Conservation (phyloP, 345 rosid species). For the Eucalyptus decipiens region DNA sequence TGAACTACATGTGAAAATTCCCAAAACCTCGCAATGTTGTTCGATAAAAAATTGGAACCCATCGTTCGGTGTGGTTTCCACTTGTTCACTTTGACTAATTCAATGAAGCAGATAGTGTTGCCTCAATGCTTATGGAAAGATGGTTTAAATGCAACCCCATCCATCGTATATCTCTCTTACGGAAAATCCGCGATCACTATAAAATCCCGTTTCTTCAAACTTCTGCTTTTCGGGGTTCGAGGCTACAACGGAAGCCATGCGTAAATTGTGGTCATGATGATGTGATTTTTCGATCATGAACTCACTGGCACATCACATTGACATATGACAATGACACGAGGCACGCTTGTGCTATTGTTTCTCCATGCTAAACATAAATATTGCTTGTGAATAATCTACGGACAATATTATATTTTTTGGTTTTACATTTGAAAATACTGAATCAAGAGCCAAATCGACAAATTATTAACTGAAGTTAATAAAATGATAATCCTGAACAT, state of each 20-base stretch:
- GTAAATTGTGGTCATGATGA: not conserved
- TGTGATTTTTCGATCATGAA: not conserved
- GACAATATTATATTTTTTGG: not conserved
- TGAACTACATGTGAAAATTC: not conserved
- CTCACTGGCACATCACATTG: not conserved
- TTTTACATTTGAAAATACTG: fast-evolving
- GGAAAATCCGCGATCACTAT: not conserved
- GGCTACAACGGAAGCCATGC: not conserved
- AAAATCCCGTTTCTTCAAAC: not conserved
- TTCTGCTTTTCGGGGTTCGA: not conserved
- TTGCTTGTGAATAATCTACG: not conserved
- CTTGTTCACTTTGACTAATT: not conserved
- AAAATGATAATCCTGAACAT: not conserved
- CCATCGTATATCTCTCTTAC: not conserved
- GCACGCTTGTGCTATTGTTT: not conserved
- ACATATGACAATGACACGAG: not conserved
- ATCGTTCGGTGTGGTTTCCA: not conserved
- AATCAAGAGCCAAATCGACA: fast-evolving
- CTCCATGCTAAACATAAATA: not conserved
- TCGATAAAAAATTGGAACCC: not conserved
- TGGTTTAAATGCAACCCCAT: not conserved
- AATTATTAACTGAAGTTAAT: not conserved
- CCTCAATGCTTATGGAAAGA: not conserved
- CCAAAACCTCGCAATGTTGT: not conserved
- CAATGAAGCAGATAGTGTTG: not conserved